Base-by-base conservation (phyloP, 106 monocot species). In the Allium cepa region DNA sequence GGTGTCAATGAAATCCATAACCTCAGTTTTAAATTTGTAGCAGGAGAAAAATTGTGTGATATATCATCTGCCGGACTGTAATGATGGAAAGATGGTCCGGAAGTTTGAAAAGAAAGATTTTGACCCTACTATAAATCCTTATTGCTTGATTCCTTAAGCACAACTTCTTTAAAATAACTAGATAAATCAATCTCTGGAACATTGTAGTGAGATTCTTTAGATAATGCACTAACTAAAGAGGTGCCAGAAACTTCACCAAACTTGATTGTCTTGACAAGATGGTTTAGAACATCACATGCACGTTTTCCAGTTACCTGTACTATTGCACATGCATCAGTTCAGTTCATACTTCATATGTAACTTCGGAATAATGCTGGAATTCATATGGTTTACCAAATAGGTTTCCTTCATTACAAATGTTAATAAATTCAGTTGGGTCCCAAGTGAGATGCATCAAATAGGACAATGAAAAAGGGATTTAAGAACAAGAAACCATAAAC, bases 281-380 rank as follows among this genome's bases (percentile, higher is more conserved):
- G 90, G 62, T 84, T 68, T 73, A 99, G 64, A 69, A 78, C 77
- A 70, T 60, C 72, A 68, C 73, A 76, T 49, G 73, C 90, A 81
- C 78, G 86, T 80, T 81, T 81, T 99, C 88, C 84, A 83, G 50
- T 87, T 84, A 75, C 99, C 99, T 99, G 66, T 11, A 78, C 79
- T 28, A 58, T 72, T 51, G 49, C 46, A 28, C 51, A 73, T 72
- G 28, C 11, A 62, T 61, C 63, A 69, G 13, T 57, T 7, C 16
- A 45, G 51, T 22, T 62, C 13, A 11, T 15, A 48, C 9, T 22
- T 62, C 13, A 11, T 15, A 48, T 17, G 47, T 17, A 17, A 64
- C 15, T 64, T 48, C 15, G 1, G 62, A 64, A 49, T 2, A 64
- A 64, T 48, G 16, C 46, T 49, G 47, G 46, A 4, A 47, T n/a